These are phyloP conservation scores for Viola odorata DNA, from an alignment of 345 rosid genomes.

Conservation along the genomic window DNA sequence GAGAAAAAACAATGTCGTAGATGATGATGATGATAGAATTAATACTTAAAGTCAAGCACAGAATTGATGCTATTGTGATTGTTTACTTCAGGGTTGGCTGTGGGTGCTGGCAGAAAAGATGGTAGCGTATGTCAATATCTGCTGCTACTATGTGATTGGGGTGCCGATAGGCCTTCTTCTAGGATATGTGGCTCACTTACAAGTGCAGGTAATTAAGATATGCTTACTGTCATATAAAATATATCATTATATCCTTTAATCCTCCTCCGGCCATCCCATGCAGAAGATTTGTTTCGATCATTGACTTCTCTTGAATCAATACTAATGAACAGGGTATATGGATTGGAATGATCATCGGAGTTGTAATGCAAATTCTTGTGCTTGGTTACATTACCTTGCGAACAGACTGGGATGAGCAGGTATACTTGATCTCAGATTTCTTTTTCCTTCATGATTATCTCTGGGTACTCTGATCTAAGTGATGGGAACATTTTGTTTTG, in stretches of 20 bases:
- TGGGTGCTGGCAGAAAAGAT: constrained; percentile 39
- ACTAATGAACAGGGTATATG: constrained; percentile 14
- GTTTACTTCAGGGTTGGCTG: constrained; percentile 34
- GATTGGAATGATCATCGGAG: constrained; percentile 20
- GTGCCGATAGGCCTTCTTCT: constrained; percentile 37
- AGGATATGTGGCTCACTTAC: constrained; percentile 24
- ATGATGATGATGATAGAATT: not conserved
- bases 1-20: not conserved
- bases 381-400: constrained; percentile 17
- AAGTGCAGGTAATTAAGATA: constrained; percentile 23
- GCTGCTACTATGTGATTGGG: constrained; percentile 46
- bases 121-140: constrained; percentile 40
- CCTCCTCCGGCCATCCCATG: too few species aligned
- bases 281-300: too few species aligned
- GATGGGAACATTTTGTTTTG: too few species aligned
- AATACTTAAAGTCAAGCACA: too few species aligned
- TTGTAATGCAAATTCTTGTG: constrained; percentile 14
- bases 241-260: too few species aligned
- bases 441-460: too few species aligned
- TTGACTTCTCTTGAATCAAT: too few species aligned
- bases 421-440: not conserved
- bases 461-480: too few species aligned
- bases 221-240: too few species aligned
- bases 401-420: constrained; percentile 33
- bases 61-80: too few species aligned